Base-by-base conservation (phyloP, 441 rosid species). In the Arabidopsis lyrata region DNA sequence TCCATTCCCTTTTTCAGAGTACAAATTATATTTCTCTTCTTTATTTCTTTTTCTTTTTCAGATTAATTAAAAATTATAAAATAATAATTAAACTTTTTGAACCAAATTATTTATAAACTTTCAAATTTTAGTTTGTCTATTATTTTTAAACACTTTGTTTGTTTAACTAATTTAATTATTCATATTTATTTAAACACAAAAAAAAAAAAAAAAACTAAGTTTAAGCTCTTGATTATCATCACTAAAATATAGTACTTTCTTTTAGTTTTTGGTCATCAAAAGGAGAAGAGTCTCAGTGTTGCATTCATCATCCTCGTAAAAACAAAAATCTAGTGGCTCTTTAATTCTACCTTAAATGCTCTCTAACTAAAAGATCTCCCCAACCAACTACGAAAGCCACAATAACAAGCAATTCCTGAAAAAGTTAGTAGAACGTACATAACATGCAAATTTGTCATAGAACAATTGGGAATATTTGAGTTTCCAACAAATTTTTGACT, bases 1-100 rank as follows among this genome's bases (percentile, higher is more conserved):
- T 83, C 83, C 72, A 73, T 68, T 84, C 82, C 85, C 76, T 83
- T 84, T 84, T 82, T 22, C n/a, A 11, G 34, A 18, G 10, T 27
- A 47, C 18, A 7, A 52, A 80, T 74, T 49, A 6, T 5, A 12
- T 24, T 11, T 81, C 69, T 73, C 76, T 74, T 77, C 63, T 58
- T 50, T 7, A 0, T 34, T 2, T 15, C 6, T 39, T 20, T 54
- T 31, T 56, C 53, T 63, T 62, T 63, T 68, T 45, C 45, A 39
- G 36, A 59, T 60, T 13, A 59, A 15, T 58, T 9, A 14, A 36
- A 62, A 62, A 29, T 45, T 7, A 5, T 22, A 11, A 16, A 29
- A 1, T 2, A 8, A 6, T 20, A 0, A 0, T 7, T n/a, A 0
- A 8, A 10, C 1, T 14, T 6, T 18, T 7, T 36, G 3, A 38